A percentile compares a stretch with the other conserved stretches of the same genome.
Conservation (phyloP, 208 protist species). For the Trypanosoma cruzi region DNA sequence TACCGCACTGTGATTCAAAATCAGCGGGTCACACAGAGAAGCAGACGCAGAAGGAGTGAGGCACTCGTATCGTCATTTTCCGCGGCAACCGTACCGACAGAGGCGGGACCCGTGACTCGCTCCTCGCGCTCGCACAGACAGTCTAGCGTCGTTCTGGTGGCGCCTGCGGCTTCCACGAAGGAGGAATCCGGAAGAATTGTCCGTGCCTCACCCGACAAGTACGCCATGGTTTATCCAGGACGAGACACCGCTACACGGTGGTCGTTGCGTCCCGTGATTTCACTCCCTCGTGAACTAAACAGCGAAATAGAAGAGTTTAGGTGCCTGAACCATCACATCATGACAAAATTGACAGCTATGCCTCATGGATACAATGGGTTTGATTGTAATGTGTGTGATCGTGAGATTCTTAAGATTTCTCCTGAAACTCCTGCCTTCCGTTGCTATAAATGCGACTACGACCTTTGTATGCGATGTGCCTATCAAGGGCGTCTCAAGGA, state of each 20-base stretch:
- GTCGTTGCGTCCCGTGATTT: conserved; percentile 70
- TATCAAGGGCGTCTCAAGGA: conserved; percentile 75
- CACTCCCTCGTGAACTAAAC: conserved; percentile 75
- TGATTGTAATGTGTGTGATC: conserved; percentile 90
- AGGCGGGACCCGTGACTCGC: conserved; percentile 4
- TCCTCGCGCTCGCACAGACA: conserved; percentile 40
- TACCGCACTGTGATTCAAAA: conserved; percentile 28
- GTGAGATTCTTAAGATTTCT: conserved; percentile 73
- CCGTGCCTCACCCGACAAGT: conserved; percentile 67
- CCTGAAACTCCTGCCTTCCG: conserved; percentile 69
- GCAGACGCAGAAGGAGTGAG: conserved; percentile 52
- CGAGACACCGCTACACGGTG: conserved; percentile 74
- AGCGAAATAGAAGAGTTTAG: conserved; percentile 38
- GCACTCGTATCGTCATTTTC: conserved; percentile 39
- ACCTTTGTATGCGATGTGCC: conserved; percentile 83
- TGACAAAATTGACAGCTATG: conserved; percentile 87
- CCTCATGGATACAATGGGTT: conserved; percentile 86
- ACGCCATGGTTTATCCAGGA: conserved; percentile 78
- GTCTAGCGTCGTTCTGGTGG: conserved; percentile 52
- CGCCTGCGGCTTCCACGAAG: neutral
- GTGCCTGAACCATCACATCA: conserved; percentile 87
- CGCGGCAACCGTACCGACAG: neutral
- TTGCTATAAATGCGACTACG: conserved; percentile 92
- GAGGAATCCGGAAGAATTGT: conserved; percentile 47
- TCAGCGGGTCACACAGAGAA: conserved; percentile 12